Percentiles rank a stretch among this genome's conserved stretches.
These are phyloP conservation scores for Nicotiana undulata DNA, from an alignment of 257 asterid species.

Conservation along the genomic window DNA sequence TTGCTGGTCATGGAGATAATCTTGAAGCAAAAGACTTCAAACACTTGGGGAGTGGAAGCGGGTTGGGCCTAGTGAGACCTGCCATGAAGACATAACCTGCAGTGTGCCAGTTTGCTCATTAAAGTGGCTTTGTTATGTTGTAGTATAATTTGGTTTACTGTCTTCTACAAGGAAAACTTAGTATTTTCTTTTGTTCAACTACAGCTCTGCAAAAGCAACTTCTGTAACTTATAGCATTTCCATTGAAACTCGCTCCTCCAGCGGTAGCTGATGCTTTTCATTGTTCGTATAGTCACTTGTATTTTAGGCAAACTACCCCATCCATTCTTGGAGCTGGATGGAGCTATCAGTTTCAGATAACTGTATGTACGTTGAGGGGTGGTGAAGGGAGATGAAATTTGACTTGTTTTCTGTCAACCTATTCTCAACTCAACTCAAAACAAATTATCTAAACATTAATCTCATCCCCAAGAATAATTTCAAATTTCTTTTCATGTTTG, in stretches of 20 bases:
- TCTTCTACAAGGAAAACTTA: not conserved
- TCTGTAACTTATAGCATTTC: not conserved
- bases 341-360: not conserved
- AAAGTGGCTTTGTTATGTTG: not conserved
- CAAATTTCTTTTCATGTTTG: too few relatives aligned
- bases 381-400: not conserved
- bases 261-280: not conserved
- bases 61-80: slow-evolving; percentile 88
- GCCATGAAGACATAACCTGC: slow-evolving; percentile 59
- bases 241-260: not conserved
- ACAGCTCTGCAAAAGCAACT: not conserved
- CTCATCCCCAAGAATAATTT: not conserved
- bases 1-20: slow-evolving; percentile 86
- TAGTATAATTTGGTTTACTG: not conserved
- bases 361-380: not conserved
- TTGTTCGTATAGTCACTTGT: not conserved
- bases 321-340: not conserved
- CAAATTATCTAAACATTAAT: not conserved
- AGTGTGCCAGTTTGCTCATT: not conserved
- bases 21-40: slow-evolving; percentile 91
- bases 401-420: not conserved
- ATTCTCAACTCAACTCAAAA: not conserved
- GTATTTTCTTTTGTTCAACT: not conserved
- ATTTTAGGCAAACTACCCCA: not conserved
- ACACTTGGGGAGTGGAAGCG: slow-evolving; percentile 92